Percentiles rank a stretch among this genome's conserved stretches.
phyloP scores from a whole-genome alignment of 2,329 filamentous ascomycete genomes.

The Laburnicola sp. region DNA sequence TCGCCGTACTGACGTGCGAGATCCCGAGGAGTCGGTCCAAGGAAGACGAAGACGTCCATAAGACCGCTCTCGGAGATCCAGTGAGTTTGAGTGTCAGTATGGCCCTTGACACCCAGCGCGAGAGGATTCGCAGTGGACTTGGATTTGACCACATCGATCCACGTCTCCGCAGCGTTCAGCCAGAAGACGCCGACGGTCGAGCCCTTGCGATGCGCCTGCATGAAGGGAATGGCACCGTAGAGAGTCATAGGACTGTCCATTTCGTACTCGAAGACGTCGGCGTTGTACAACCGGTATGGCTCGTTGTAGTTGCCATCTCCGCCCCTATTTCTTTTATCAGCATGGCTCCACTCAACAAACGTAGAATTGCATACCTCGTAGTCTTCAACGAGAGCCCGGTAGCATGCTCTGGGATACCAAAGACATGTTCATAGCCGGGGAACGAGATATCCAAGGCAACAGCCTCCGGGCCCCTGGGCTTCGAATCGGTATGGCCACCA shows the following conservation, averaged over 20 bases:
- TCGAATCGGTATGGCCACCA: conserved; percentile 91
- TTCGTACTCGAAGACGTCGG: conserved; percentile 97
- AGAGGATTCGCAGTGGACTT: conserved; percentile 75
- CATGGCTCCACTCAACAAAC: neutral
- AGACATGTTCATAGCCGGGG: conserved; percentile 87
- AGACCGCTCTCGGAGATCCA: conserved; percentile 95
- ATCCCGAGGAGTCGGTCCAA: conserved; percentile 83
- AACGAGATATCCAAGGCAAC: conserved; percentile 90
- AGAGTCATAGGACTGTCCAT: conserved; percentile 97
- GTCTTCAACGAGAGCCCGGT: conserved; percentile 85
- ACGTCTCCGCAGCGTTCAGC: conserved; percentile 96
- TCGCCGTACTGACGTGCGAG: conserved; percentile 82
- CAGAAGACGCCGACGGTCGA: conserved; percentile 96
- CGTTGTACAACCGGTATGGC: conserved; percentile 93
- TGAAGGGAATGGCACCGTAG: conserved; percentile 95
- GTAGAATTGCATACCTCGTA: conserved; percentile 62
- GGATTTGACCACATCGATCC: conserved; percentile 89
- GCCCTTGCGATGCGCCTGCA: conserved; percentile 93
- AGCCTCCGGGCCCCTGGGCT: conserved; percentile 93
- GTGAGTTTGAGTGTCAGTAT: conserved; percentile 82
- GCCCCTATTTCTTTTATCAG: conserved; percentile 53
- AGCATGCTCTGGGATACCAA: conserved; percentile 90
- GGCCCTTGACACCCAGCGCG: conserved; percentile 68
- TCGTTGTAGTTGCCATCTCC: conserved; percentile 83
- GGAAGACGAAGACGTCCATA: conserved; percentile 90